Conservation (phyloP, 805 yeast genomes). For the Starmerella vaccinii region DNA sequence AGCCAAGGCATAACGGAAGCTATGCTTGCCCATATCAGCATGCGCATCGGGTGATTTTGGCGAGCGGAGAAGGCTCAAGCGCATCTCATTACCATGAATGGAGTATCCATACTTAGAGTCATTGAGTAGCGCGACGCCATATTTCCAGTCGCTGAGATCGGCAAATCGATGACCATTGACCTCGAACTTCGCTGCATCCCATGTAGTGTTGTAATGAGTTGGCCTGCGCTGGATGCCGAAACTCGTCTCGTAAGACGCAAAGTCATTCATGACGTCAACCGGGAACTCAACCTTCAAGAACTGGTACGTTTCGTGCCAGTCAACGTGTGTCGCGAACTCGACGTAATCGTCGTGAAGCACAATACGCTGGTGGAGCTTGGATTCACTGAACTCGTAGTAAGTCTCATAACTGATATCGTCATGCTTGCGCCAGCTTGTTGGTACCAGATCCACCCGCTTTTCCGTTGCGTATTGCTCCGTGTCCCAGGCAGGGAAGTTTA, state of each 20-base stretch:
- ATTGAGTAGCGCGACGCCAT: constrained; percentile 79
- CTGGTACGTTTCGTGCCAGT: constrained; percentile 81
- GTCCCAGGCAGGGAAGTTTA: constrained; percentile 94
- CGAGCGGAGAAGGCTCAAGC: constrained; percentile 75
- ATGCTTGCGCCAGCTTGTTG: constrained; percentile 14
- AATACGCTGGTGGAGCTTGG: constrained; percentile 18
- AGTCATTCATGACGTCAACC: constrained; percentile 64
- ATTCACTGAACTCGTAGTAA: constrained; percentile 15
- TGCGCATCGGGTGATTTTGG: constrained; percentile 90
- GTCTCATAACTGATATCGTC: constrained; percentile 11
- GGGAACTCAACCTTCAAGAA: constrained; percentile 94
- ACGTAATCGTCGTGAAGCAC: constrained; percentile 34
- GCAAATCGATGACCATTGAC: constrained; percentile 91
- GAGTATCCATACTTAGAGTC: constrained; percentile 86
- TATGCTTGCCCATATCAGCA: constrained; percentile 89
- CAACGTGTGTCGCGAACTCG: constrained; percentile 44
- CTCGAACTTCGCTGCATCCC: constrained; percentile 96
- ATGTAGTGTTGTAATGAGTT: constrained; percentile 85
- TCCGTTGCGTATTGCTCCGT: constrained; percentile 82
- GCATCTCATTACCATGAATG: constrained; percentile 84
- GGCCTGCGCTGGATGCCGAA: constrained; percentile 87
- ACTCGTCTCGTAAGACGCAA: constrained; percentile 85
- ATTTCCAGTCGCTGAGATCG: constrained; percentile 74
- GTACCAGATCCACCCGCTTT: constrained; percentile 45
- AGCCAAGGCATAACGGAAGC: constrained; percentile 67